Evolutionary conservation across 2,329 filamentous ascomycete species (phyloP).

Genomic region (Hypoxylon sp.): DNA sequence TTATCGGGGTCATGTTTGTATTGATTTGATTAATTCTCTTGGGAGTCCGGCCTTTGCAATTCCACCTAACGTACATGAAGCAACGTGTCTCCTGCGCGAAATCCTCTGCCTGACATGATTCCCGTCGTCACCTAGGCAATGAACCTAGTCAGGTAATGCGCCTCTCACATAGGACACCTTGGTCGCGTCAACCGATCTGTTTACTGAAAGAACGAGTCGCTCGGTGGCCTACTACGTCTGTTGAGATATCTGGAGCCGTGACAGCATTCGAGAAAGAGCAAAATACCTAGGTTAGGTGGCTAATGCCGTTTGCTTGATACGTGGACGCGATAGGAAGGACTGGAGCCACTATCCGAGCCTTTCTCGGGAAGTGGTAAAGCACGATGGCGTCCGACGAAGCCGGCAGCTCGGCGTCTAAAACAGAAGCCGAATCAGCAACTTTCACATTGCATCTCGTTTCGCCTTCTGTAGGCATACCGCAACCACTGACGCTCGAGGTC

Average conservation of each 20-base stretch:
- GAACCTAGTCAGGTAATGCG: slow-evolving; percentile 35
- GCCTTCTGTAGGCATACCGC: slow-evolving; percentile 68
- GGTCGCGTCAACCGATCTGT: background rate
- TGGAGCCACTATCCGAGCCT: background rate
- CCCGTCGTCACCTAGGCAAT: slow-evolving; percentile 29
- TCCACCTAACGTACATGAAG: slow-evolving; percentile 10
- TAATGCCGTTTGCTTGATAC: background rate
- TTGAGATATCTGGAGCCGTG: background rate
- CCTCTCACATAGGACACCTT: slow-evolving; percentile 17
- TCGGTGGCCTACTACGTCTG: background rate
- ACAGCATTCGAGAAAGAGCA: background rate
- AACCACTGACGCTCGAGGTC: slow-evolving; percentile 66
- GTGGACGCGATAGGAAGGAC: background rate
- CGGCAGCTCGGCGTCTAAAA: background rate
- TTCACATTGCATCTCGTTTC: slow-evolving; percentile 73
- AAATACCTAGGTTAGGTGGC: background rate
- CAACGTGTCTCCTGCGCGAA: slow-evolving; percentile 41
- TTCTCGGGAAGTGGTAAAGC: slow-evolving; percentile 27
- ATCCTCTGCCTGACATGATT: slow-evolving; percentile 47
- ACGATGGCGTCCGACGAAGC: slow-evolving; percentile 59
- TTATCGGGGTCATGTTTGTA: slow-evolving; percentile 16
- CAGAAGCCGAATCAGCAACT: slow-evolving; percentile 51
- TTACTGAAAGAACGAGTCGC: background rate
- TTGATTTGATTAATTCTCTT: slow-evolving; percentile 33
- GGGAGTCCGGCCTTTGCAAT: slow-evolving; percentile 1